Evolutionary conservation across 495 filamentous ascomycete species (phyloP), one percentile per base, ranked within the genome.

Genomic region (Aspergillus steynii): DNA sequence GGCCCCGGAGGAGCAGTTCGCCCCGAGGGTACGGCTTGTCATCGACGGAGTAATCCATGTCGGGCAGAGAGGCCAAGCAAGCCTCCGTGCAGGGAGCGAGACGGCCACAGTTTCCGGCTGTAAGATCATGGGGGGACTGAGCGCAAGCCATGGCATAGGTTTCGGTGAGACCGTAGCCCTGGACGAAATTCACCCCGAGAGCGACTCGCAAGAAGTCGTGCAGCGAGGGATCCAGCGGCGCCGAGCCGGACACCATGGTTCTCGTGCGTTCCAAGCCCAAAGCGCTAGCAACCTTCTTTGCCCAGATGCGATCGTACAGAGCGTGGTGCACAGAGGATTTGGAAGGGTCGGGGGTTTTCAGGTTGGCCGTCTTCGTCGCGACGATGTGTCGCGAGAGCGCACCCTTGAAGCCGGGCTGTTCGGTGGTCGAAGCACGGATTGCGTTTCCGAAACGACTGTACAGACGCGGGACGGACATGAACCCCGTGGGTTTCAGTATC

Each of bases 101-200:
- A 10, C 81, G 85, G 29, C 96, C 95, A 66, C 93, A 95, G 74
- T 93, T 97, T 31, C 92, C 93, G 9, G 85, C 71, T 4, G 83
- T 82, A 67, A 90, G 84, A 69, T 99, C 95, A 49, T 81, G 79
- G 5, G 77, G 65, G 10, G 83, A 61, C 77, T 98, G 95, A 14
- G 82, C 85, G 15, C 89, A 82, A 53, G 77, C 83, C 49, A 88
- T 83, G 54, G 93, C 91, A 68, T 97, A 98, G n/a, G 93, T 88
- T 75, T 99, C 95, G 4, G 96, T 97, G 64, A 99, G 80, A 49
- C 95, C 95, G 71, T 96, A 99, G 51, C 95, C 95, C 79, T 98
- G 94, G 27, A 85, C 67, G 66, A 99, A 88, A 68, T 89, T 80
- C 70, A 90, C 92, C 42, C 85, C 88, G 58, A 95, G 89, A 47